Base-by-base conservation (phyloP, 257 asterid genomes). In the Lithospermum erythrorhizon region DNA sequence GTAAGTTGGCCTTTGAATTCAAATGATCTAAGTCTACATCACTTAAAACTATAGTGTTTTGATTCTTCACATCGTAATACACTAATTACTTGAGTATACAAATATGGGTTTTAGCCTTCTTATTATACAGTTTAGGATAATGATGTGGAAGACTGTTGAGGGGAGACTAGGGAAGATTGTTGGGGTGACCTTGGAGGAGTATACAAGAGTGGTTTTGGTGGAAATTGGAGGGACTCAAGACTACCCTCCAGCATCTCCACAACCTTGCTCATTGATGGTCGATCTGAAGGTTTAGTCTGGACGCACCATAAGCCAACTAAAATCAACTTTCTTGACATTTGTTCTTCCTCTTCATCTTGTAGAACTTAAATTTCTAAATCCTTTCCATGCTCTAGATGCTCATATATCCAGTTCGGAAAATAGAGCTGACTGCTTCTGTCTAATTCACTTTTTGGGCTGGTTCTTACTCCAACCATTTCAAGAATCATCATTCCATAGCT, bases 401-500 rank as follows among this genome's bases (percentile, higher is more conserved):
- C 72, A 6, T 83, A 83, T 21, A 86, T 78, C 63, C 73, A 73
- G 24, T 80, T 65, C 2, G 78, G 82, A 55, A 83, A 87, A 66
- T 68, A 79, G 7, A 35, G 55, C 15, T 73, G 85, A 59, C 82
- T 74, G 17, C 70, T 66, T 63, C 72, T 58, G 6, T 51, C 55
- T 35, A 70, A 63, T 45, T 61, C 71, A 27, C 27, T 37, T 11
- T 37, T 56, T 59, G 52, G 74, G 21, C 21, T 62, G 41, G 63
- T 69, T 59, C 77, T 73, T 53, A 73, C 73, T 32, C 87, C 94
- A 2, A 71, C 85, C 86, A 84, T 84, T 69, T 82, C 85, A 48
- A 87, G 83, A 68, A 84, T 67, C 83, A 79, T 78, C 85, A 87
- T 87, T 35, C 94, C 95, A 24, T 76, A 87, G 63, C 94, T 84